Conservation (phyloP, 2,329 filamentous ascomycete genomes). For the Shiraia bambusicola region DNA sequence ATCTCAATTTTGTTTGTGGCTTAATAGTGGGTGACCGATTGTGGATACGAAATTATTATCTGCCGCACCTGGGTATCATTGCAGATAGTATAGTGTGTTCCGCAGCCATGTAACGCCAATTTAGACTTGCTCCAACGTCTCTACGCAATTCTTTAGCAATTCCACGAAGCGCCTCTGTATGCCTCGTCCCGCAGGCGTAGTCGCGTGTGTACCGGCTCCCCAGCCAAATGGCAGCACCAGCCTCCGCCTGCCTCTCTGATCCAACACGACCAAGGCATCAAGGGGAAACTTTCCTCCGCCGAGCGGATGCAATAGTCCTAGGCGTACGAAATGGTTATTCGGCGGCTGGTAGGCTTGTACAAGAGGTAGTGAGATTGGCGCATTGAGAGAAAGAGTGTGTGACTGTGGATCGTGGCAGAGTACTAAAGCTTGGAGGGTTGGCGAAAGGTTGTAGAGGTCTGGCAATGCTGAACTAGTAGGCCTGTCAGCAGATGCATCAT, state of each 20-base stretch:
- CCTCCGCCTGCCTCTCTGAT: constrained; percentile 39
- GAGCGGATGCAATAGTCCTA: constrained; percentile 49
- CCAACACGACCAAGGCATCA: constrained; percentile 49
- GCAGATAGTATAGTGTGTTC: not conserved
- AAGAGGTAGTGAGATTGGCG: constrained; percentile 33
- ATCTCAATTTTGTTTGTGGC: not conserved
- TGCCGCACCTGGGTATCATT: constrained; percentile 32
- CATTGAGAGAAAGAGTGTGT: constrained; percentile 27
- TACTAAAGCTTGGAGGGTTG: constrained; percentile 36
- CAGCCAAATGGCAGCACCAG: constrained; percentile 50
- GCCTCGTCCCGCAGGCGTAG: constrained; percentile 30
- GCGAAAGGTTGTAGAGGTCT: constrained; percentile 35
- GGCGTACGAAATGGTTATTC: constrained; percentile 42
- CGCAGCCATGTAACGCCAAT: not conserved
- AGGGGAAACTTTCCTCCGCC: constrained; percentile 48
- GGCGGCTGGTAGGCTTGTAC: constrained; percentile 35
- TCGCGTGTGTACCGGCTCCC: constrained; percentile 44
- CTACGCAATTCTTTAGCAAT: constrained; percentile 30
- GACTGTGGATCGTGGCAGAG: constrained; percentile 38
- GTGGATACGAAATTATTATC: too few species aligned
- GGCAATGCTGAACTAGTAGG: constrained; percentile 27
- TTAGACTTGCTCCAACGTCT: constrained; percentile 22
- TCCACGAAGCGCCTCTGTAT: constrained; percentile 34
- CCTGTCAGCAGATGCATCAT: constrained; percentile 1
- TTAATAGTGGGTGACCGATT: not conserved